phyloP scores from a whole-genome alignment of 2,329 filamentous ascomycete species.

The Lasiodiplodia hormozganensis region DNA sequence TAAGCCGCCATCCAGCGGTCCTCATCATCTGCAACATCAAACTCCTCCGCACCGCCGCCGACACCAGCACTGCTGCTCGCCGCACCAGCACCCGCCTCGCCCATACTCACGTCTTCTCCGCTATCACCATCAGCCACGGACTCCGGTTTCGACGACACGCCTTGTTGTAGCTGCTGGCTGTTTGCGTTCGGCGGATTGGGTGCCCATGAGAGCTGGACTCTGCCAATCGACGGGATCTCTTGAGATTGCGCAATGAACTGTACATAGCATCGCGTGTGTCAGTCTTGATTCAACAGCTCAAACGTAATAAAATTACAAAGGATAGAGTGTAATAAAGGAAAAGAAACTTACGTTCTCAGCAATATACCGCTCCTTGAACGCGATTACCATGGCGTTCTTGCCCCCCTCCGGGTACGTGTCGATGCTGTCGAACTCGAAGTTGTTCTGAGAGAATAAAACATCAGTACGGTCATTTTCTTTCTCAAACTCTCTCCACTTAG shows the following conservation, averaged over 20 bases:
- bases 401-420: slow-evolving; percentile 47
- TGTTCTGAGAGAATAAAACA: slow-evolving; percentile 35
- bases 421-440: slow-evolving; percentile 48
- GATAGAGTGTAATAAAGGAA: slow-evolving; percentile 4
- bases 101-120: slow-evolving; percentile 15
- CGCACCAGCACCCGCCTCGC: neutral
- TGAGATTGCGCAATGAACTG: slow-evolving; percentile 59
- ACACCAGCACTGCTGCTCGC: neutral
- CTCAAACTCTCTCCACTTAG: neutral
- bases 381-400: slow-evolving; percentile 47
- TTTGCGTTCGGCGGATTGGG: slow-evolving; percentile 34
- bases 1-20: slow-evolving; percentile 49
- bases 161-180: slow-evolving; percentile 22
- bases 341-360: slow-evolving; percentile 64
- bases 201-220: slow-evolving; percentile 73
- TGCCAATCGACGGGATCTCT: slow-evolving; percentile 68
- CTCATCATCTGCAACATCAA: slow-evolving; percentile 59
- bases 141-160: neutral
- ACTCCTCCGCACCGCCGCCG: slow-evolving; percentile 46
- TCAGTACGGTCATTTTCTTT: slow-evolving; percentile 16
- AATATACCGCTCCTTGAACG: slow-evolving; percentile 59
- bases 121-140: neutral
- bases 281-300: neutral
- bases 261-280: neutral
- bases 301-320: too few species aligned